A percentile compares a stretch with the other conserved stretches of the same genome.
phyloP scores from a whole-genome alignment of 352 stramenopile species.

The Pythium aquatile region DNA sequence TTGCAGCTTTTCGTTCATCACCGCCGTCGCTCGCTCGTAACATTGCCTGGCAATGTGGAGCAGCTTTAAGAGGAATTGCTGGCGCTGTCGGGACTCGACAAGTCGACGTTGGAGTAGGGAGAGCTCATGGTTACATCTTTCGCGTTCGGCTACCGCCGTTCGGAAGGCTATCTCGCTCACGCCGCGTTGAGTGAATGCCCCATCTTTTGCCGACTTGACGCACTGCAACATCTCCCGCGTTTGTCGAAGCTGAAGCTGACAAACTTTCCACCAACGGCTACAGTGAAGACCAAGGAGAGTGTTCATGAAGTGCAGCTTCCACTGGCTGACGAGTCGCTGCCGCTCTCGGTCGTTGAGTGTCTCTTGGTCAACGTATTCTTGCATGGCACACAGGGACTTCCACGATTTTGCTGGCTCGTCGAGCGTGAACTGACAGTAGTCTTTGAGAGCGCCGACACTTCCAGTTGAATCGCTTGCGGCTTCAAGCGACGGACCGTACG shows the following conservation, averaged over 20 bases:
- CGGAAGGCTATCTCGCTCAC: constrained; percentile 20
- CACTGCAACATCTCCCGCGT: constrained; percentile 6
- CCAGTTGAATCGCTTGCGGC: no score
- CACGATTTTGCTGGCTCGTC: constrained; percentile 14
- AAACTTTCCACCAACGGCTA: constrained; percentile 10
- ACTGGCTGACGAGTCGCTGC: constrained; percentile 12
- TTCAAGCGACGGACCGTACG: constrained; percentile 5
- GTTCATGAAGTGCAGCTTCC: constrained; percentile 31
- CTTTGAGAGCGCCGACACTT: constrained; percentile 10
- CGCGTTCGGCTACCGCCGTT: constrained; percentile 22
- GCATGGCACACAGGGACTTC: constrained; percentile 19
- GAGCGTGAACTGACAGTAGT: constrained; percentile 12
- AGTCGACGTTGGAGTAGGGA: constrained; percentile 24
- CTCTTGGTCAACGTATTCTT: constrained; percentile 11
- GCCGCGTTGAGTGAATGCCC: constrained; percentile 7
- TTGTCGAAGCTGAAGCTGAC: constrained; percentile 12
- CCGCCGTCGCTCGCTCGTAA: constrained; percentile 27
- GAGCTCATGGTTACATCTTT: constrained; percentile 22
- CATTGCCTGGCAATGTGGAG: constrained; percentile 26
- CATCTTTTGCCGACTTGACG: constrained; percentile 15
- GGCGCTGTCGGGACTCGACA: constrained; percentile 20
- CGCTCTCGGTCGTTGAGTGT: constrained; percentile 6
- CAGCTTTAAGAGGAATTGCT: constrained; percentile 23
- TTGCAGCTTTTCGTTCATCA: constrained; percentile 24
- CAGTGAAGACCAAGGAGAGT: constrained; percentile 20